phyloP scores from a whole-genome alignment of 306 rosid species.

The Mimosa pudica region DNA sequence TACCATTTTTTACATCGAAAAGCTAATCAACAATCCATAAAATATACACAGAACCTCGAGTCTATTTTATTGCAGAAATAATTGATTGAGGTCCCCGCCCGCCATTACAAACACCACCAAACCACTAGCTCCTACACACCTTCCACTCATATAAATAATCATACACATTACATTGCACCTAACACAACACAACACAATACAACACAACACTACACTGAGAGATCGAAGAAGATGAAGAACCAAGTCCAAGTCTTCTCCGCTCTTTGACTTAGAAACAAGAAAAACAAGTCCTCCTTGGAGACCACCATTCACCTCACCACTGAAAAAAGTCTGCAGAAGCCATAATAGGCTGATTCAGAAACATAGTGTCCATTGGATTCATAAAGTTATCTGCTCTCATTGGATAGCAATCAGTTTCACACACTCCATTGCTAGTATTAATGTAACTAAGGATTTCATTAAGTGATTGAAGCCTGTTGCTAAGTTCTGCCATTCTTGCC shows the following conservation, averaged over 20 bases:
- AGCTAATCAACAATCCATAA: neutral
- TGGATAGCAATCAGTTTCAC: conserved; percentile 26
- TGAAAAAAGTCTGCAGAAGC: conserved; percentile 63
- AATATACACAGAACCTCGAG: neutral
- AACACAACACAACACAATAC: neutral
- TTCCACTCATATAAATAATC: neutral
- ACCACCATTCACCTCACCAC: conserved; percentile 36
- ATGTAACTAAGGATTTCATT: conserved; percentile 56
- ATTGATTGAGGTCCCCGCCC: neutral
- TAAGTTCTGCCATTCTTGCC: conserved; percentile 71
- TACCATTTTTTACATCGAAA: neutral
- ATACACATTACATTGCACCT: neutral
- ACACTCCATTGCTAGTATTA: conserved; percentile 38
- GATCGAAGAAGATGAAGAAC: neutral
- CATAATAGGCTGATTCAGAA: conserved; percentile 59
- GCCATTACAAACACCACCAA: neutral
- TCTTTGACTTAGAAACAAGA: conserved; percentile 19
- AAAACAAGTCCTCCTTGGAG: conserved; percentile 8
- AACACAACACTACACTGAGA: neutral
- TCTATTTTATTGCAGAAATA: neutral
- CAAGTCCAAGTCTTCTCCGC: neutral
- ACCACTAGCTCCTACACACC: neutral
- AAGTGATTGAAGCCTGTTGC: conserved; percentile 68
- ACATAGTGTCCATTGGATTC: conserved; percentile 48
- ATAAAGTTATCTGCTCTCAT: conserved; percentile 39